phyloP scores from a whole-genome alignment of 2,329 filamentous ascomycete species.

The Penicillium nordicum region DNA sequence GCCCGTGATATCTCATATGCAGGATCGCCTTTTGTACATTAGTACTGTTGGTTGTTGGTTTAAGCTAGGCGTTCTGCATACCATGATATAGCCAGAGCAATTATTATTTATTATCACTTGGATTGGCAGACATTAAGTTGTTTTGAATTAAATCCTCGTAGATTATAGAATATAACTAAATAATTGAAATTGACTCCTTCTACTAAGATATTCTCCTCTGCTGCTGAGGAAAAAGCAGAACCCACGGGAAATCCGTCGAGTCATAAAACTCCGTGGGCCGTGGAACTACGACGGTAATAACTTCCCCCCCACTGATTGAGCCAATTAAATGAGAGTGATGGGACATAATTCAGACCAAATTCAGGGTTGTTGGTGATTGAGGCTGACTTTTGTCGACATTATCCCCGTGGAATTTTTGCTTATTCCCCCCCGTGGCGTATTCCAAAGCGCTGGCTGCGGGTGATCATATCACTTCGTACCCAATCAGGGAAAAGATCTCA shows the following conservation, averaged over 20 bases:
- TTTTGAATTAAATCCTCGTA: no score
- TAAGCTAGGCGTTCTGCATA: not conserved
- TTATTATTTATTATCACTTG: conserved; percentile 15
- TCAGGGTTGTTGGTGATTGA: not conserved
- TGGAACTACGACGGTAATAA: not conserved
- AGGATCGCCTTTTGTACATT: conserved; percentile 27
- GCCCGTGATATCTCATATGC: conserved; percentile 48
- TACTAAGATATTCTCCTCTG: no score
- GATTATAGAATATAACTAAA: not conserved
- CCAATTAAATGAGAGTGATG: not conserved
- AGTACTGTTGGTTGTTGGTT: not conserved
- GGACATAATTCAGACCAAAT: not conserved
- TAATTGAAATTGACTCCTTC: not conserved
- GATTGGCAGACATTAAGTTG: not conserved
- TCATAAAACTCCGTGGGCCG: not conserved
- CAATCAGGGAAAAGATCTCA: not conserved
- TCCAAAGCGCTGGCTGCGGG: not conserved
- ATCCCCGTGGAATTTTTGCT: not conserved
- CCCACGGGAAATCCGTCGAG: not conserved
- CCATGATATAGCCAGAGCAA: conserved; percentile 35
- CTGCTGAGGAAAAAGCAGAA: not conserved
- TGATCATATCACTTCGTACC: not conserved
- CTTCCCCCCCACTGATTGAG: not conserved
- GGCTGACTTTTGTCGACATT: not conserved
- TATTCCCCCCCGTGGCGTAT: not conserved